Evolutionary conservation across 73 alveolate genomes (phyloP).

Genomic region (Blepharisma japonicum): DNA sequence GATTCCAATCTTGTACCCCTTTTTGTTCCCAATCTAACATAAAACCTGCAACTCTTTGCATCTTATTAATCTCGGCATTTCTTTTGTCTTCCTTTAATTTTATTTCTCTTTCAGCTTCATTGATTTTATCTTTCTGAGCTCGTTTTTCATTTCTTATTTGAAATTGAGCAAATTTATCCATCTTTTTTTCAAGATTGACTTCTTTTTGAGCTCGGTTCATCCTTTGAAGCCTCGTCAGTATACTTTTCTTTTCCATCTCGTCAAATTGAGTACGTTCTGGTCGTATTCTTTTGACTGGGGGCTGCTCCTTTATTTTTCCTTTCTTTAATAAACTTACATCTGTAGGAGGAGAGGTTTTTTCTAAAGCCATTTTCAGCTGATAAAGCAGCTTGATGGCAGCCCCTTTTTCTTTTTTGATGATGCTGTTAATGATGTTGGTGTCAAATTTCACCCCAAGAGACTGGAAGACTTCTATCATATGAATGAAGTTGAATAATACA

Average conservation of each 20-base stretch:
- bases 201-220: constrained; percentile 83
- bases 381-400: constrained; percentile 70
- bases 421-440: constrained; percentile 68
- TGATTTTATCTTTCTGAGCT: background rate
- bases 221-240: constrained; percentile 62
- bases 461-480: constrained; percentile 80
- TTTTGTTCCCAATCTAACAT: constrained; percentile 96
- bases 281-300: constrained; percentile 67
- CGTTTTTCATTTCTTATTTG: background rate
- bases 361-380: constrained; percentile 62
- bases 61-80: constrained; percentile 79
- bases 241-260: constrained; percentile 51
- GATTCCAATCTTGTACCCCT: constrained; percentile 97
- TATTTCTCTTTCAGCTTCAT: constrained; percentile 67
- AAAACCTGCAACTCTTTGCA: constrained; percentile 94
- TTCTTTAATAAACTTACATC: constrained; percentile 59
- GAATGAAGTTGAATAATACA: constrained; percentile 79
- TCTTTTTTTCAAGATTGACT: constrained; percentile 75
- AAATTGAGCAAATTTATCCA: constrained; percentile 47
- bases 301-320: constrained; percentile 62
- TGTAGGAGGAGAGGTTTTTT: constrained; percentile 56
- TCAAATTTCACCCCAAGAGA: constrained; percentile 83
- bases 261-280: constrained; percentile 64
- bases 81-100: constrained; percentile 82
- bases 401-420: constrained; percentile 81